A percentile compares a stretch with the other conserved stretches of the same genome.
Evolutionary conservation across 2,329 filamentous ascomycete genomes (phyloP).

Genomic region (Raffaelea albimanens): DNA sequence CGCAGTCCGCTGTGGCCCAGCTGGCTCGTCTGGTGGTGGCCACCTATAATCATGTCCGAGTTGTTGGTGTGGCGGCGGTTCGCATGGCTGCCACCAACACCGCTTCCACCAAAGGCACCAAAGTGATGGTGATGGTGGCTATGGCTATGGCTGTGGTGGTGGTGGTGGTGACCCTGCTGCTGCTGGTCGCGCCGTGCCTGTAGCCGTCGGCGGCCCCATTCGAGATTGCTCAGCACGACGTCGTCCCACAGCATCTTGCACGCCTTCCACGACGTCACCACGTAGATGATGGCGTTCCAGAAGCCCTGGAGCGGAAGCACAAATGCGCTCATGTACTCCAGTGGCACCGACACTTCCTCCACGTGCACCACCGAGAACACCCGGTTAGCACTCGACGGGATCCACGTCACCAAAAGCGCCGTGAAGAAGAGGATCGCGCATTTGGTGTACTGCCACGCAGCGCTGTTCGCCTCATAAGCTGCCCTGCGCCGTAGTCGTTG

Average conservation of each 20-base stretch:
- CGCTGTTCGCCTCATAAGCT: constrained; percentile 47
- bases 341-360: constrained; percentile 39
- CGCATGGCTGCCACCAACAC: too few species aligned
- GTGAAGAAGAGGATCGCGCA: constrained; percentile 64
- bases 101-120: too few species aligned
- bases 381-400: constrained; percentile 69
- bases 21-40: neutral
- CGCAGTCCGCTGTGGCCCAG: neutral
- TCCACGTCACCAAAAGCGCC: constrained; percentile 63
- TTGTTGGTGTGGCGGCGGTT: too few species aligned
- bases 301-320: constrained; percentile 76
- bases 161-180: constrained; percentile 11
- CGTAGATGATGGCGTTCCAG: constrained; percentile 76
- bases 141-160: constrained; percentile 13
- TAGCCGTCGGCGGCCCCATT: constrained; percentile 9
- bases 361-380: constrained; percentile 59
- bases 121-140: neutral
- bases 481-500: constrained; percentile 23
- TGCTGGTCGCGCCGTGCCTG: constrained; percentile 5
- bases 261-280: constrained; percentile 57
- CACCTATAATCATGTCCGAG: too few species aligned
- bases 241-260: constrained; percentile 40
- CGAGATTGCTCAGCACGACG: constrained; percentile 13
- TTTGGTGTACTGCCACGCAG: constrained; percentile 61
- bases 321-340: constrained; percentile 62